Evolutionary conservation across 2,329 filamentous ascomycete genomes (phyloP).

Genomic region (Chrysoporthe austroafricana): DNA sequence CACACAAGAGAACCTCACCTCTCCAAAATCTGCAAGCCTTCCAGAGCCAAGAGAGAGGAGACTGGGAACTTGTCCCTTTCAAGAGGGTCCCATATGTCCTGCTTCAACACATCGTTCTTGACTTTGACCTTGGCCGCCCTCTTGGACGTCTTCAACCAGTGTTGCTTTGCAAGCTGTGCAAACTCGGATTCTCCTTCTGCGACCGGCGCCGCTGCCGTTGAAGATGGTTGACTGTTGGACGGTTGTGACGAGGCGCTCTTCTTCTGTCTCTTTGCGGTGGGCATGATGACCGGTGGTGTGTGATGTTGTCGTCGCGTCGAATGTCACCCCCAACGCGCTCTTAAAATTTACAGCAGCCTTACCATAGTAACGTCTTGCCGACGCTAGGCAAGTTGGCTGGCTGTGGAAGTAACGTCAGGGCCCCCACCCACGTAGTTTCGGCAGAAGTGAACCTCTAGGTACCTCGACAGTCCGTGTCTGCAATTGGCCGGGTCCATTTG

Average conservation of each 20-base stretch:
- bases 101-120: conserved; percentile 84
- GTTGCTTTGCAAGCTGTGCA: conserved; percentile 76
- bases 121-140: conserved; percentile 69
- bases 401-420: conserved; percentile 10
- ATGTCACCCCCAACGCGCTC: conserved; percentile 15
- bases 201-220: conserved; percentile 70
- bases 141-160: conserved; percentile 76
- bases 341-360: conserved; percentile 24
- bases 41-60: conserved; percentile 78
- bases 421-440: not conserved
- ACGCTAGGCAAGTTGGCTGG: conserved; percentile 1
- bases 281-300: conserved; percentile 46
- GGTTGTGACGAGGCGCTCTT: conserved; percentile 52
- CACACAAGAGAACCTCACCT: conserved; percentile 52
- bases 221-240: conserved; percentile 52
- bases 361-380: not conserved
- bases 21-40: conserved; percentile 89
- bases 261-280: conserved; percentile 63
- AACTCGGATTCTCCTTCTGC: conserved; percentile 66
- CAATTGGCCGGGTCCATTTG: not conserved
- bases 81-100: conserved; percentile 84
- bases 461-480: not conserved
- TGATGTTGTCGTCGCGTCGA: conserved; percentile 25
- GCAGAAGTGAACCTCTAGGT: not conserved
- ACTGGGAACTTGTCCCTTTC: conserved; percentile 80